Evolutionary conservation across 73 alveolate species (phyloP).

Genomic region (Loxodes magnus): DNA sequence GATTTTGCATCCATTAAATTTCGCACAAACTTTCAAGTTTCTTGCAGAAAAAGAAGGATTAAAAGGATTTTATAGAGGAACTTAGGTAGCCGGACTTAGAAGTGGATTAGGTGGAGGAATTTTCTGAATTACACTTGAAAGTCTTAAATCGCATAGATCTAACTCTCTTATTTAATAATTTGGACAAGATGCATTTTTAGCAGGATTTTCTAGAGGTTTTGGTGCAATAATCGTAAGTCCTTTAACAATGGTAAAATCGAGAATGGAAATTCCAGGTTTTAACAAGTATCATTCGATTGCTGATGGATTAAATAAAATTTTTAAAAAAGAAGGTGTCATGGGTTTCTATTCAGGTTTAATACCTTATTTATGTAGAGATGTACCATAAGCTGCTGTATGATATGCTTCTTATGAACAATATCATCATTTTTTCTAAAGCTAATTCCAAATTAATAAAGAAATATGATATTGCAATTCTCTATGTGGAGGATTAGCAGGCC

Average conservation of each 20-base stretch:
- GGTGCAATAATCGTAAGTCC: neutral
- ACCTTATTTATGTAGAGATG: conserved; percentile 1
- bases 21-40: too few relatives aligned
- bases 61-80: too few relatives aligned
- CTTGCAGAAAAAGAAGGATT: too few relatives aligned
- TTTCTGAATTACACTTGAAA: too few relatives aligned
- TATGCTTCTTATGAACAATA: conserved; percentile 7
- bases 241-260: neutral
- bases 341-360: neutral
- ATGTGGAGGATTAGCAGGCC: conserved; percentile 4
- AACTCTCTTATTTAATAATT: neutral
- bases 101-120: too few relatives aligned
- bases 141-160: too few relatives aligned
- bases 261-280: conserved; percentile 9
- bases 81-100: too few relatives aligned
- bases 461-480: neutral
- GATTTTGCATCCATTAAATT: too few relatives aligned
- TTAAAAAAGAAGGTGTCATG: conserved; percentile 1
- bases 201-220: neutral
- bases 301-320: neutral
- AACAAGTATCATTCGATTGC: neutral
- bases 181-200: neutral
- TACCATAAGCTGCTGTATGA: neutral
- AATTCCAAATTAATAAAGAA: neutral
- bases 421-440: neutral